phyloP scores from a whole-genome alignment of 2,329 filamentous ascomycete genomes.

The Neoscytalidium dimidiatum region DNA sequence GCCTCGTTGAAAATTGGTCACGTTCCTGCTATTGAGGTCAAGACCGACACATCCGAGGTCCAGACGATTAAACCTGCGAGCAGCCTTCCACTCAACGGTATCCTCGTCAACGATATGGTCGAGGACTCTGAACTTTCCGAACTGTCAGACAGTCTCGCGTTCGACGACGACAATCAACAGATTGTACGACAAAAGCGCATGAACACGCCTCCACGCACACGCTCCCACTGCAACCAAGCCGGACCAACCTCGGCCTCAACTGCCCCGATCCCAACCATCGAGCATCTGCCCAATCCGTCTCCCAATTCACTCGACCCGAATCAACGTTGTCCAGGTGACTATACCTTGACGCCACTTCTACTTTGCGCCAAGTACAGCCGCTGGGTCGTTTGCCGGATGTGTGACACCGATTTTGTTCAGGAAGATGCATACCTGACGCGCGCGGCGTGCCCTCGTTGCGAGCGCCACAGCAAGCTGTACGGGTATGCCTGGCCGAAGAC shows the following conservation, averaged over 20 bases:
- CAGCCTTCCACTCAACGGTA: not conserved
- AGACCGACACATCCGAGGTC: conserved; percentile 25
- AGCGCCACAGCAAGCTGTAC: conserved; percentile 93
- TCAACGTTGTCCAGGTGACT: conserved; percentile 53
- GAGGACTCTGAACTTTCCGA: conserved; percentile 40
- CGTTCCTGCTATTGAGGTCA: conserved; percentile 29
- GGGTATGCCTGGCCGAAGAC: conserved; percentile 97
- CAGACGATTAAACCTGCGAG: not conserved
- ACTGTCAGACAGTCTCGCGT: conserved; percentile 38
- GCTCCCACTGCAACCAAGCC: conserved; percentile 28
- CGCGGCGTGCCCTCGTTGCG: conserved; percentile 85
- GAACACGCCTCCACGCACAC: conserved; percentile 33
- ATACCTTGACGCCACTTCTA: conserved; percentile 76
- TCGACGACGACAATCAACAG: conserved; percentile 39
- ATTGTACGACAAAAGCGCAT: conserved; percentile 38
- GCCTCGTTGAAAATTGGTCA: conserved; percentile 27
- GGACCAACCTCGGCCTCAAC: conserved; percentile 26
- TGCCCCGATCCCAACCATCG: conserved; percentile 29
- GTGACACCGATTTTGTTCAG: conserved; percentile 81
- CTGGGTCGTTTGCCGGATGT: conserved; percentile 90
- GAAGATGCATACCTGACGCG: conserved; percentile 84
- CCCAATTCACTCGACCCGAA: conserved; percentile 26
- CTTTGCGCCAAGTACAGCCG: conserved; percentile 74
- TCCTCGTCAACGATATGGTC: not conserved
- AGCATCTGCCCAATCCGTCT: conserved; percentile 24